These are phyloP conservation scores for Tulasnella sp. DNA, from an alignment of 768 basidiomycete genomes.

Conservation along the genomic window DNA sequence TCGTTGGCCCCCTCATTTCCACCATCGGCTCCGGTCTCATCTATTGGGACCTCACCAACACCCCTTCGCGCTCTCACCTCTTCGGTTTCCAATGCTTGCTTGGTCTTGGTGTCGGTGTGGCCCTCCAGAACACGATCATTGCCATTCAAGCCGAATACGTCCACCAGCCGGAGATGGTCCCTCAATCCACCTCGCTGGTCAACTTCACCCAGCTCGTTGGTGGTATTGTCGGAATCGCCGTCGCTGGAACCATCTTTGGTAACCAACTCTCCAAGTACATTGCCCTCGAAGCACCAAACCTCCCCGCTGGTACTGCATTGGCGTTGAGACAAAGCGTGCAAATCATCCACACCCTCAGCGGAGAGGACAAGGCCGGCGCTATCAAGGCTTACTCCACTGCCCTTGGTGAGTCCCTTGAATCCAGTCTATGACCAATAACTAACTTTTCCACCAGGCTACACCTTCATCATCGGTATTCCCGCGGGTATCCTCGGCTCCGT, in stretches of 20 bases:
- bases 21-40: slow-evolving; percentile 28
- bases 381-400: slow-evolving; percentile 20
- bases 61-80: slow-evolving; percentile 17
- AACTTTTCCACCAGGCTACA: background rate
- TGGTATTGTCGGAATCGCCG: slow-evolving; percentile 13
- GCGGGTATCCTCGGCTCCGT: slow-evolving; percentile 1
- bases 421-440: background rate
- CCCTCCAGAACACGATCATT: slow-evolving; percentile 29
- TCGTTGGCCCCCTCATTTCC: slow-evolving; percentile 24
- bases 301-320: slow-evolving; percentile 18
- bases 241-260: slow-evolving; percentile 10
- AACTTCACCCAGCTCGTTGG: slow-evolving; percentile 15
- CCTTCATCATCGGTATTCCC: slow-evolving; percentile 15
- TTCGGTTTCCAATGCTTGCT: slow-evolving; percentile 31
- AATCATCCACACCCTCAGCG: slow-evolving; percentile 24
- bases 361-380: slow-evolving; percentile 10
- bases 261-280: slow-evolving; percentile 26
- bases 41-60: slow-evolving; percentile 17
- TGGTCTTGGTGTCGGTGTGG: slow-evolving; percentile 29
- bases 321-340: slow-evolving; percentile 23
- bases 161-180: slow-evolving; percentile 16
- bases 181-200: slow-evolving; percentile 17
- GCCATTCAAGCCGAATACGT: slow-evolving; percentile 31
- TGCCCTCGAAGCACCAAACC: slow-evolving; percentile 21
- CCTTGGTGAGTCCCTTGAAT: slow-evolving; percentile 2